These are phyloP conservation scores for Antitrichia curtipendula DNA, from an alignment of 225 moss, liverwort and hornwort genomes.

Conservation along the genomic window DNA sequence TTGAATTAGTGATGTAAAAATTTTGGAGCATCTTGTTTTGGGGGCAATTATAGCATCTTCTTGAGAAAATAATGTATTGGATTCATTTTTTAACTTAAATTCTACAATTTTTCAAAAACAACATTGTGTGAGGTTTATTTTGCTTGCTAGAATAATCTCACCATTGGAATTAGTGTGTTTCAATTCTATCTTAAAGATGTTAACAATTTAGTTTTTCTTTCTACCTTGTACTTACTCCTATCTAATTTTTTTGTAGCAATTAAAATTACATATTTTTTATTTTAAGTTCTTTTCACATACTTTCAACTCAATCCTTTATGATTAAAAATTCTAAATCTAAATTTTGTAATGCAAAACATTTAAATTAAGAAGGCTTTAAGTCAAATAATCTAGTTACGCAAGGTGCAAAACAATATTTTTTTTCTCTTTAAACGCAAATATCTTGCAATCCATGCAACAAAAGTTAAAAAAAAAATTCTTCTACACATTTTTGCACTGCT, in stretches of 20 bases:
- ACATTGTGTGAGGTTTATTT: rapidly evolving
- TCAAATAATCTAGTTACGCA: not conserved
- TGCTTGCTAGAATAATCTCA: not conserved
- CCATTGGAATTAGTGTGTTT: rapidly evolving
- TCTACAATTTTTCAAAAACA: too few relatives aligned
- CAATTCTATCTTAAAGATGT: not conserved
- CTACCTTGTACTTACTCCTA: not conserved
- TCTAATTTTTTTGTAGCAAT: not conserved
- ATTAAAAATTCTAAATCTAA: not conserved
- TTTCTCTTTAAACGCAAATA: rapidly evolving
- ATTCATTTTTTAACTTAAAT: too few relatives aligned
- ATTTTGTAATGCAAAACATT: rapidly evolving
- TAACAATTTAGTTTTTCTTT: not conserved
- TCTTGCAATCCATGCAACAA: rapidly evolving
- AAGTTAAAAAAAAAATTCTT: not conserved
- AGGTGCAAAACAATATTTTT: rapidly evolving
- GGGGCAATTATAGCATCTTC: too few relatives aligned
- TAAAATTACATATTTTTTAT: not conserved
- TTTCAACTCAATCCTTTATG: not conserved
- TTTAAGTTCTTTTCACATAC: not conserved
- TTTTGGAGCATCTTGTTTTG: too few relatives aligned
- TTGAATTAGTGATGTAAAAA: not conserved
- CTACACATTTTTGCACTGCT: rapidly evolving
- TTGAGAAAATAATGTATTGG: too few relatives aligned
- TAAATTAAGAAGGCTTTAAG: not conserved